Base-by-base conservation (phyloP, 1,284 basidiomycete genomes). In the Boletus albobrunnescens region DNA sequence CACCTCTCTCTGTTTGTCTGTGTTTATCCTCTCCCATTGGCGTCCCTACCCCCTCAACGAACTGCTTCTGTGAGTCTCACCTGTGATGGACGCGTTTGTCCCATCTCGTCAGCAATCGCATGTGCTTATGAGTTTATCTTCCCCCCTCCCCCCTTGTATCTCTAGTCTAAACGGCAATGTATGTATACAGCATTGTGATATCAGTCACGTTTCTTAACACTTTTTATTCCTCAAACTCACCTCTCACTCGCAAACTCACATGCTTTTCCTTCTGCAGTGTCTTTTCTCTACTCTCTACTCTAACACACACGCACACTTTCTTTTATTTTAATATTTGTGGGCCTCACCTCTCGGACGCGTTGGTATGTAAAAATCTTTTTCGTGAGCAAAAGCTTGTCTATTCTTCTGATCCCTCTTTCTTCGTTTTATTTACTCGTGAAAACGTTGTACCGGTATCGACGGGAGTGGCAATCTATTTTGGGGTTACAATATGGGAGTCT, bases 31-130 rank as follows among this genome's bases (percentile, higher is more conserved):
- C n/a, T 38, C 4, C 9, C 12, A n/a, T 17, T 13, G 41, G 22
- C 19, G 9, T 28, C 20, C 16, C n/a, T 17, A 17, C 22, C 7
- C 7, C 33, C 16, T 17, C 19, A 20, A 19, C 20, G 16, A 35
- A 42, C 14, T 49, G 24, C 39, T 41, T 36, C 23, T 45, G 57
- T 60, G 52, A 62, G 60, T 62, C 22, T 36, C 23, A 26, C 13
- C 2, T 8, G 10, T 20, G 52, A 47, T 37, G 17, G 35, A 36
- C 51, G 26, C 45, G 39, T 44, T 30, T 43, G 24, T 36, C 36
- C 33, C 16, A 11, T 28, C 17, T 33, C 20, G 10, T 51, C 30
- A 32, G 26, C 6, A 24, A 48, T 42, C 11, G 8, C 31, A 13
- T 17, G 6, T 46, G 36, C 58, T 60, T 33, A 57, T 60, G 7